Evolutionary conservation across 768 basidiomycete species (phyloP), one percentile per base, ranked within the genome.

Genomic region (Plicaturopsis crispa): DNA sequence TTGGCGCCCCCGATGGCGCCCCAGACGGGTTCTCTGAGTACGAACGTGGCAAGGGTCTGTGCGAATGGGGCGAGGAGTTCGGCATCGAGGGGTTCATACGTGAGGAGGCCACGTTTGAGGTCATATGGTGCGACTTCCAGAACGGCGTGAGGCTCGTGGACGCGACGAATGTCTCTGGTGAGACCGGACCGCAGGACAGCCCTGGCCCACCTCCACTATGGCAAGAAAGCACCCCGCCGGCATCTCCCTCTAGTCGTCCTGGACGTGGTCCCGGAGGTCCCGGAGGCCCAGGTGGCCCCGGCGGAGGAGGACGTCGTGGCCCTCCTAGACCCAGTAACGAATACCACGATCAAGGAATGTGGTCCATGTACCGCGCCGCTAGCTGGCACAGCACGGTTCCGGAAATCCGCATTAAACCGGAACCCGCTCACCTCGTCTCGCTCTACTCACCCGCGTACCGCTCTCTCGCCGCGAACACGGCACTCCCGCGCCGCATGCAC

Each of bases 21-120:
- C 8, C 10, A 28, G 10, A 28, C 14, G 10, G 10, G 26, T 14
- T 8, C 14, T 41, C 41, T 2, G 48, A 45, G 10, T 39, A 36
- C 34, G 6, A 1, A 6, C 41, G 57, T 22, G 52, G 56, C 17
- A 8, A 19, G 8, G 24, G 40, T 10, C 18, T 61, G 4, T 60
- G 60, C 32, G 33, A 42, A 12, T 59, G 57, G 57, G 56, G 50
- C 16, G 42, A 40, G 34, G 23, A 41, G 21, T 35, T 48, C 18
- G 49, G 46, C 6, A 16, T 60, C 4, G 59, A 60, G 18, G 58
- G 47, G 2, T 53, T 60, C 28, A 48, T 57, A n/a, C 46, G 52
- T 8, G 26, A 28, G 26, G 26, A 28, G 14, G 26, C 14, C 14
- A 28, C 26, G 26, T 28, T 28, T 22, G 56, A 60, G 28, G 31